Conservation (phyloP, 805 yeast genomes). For the Candida wancherniae region DNA sequence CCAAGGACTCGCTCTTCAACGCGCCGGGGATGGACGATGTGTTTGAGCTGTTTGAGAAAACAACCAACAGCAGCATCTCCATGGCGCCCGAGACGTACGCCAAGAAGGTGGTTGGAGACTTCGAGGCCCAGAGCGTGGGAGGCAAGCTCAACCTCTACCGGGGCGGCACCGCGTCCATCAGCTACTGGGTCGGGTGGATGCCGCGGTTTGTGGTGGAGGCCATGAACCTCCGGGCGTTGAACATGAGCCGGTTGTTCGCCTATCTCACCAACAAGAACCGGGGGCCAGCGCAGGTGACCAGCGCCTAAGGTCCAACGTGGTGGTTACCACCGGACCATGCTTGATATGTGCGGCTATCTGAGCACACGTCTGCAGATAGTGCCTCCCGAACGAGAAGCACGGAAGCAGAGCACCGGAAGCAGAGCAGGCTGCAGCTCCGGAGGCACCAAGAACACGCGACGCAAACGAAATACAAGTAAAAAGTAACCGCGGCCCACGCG, state of each 20-base stretch:
- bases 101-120: constrained; percentile 45
- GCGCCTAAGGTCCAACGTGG: too few species aligned
- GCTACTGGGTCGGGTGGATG: constrained; percentile 28
- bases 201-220: constrained; percentile 46
- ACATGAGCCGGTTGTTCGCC: constrained; percentile 22
- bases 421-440: too few species aligned
- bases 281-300: not conserved
- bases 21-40: constrained; percentile 47
- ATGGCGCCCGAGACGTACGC: constrained; percentile 57
- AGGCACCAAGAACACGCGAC: too few species aligned
- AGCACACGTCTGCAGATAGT: too few species aligned
- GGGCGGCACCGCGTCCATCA: constrained; percentile 43
- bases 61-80: constrained; percentile 58
- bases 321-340: too few species aligned
- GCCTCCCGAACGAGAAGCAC: too few species aligned
- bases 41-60: constrained; percentile 45
- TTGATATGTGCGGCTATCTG: too few species aligned
- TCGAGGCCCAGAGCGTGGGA: constrained; percentile 29
- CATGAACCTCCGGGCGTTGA: constrained; percentile 33
- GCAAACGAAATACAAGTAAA: too few species aligned
- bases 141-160: constrained; percentile 48
- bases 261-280: constrained; percentile 19
- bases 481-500: too few species aligned
- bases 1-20: constrained; percentile 47
- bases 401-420: too few species aligned